A percentile compares a stretch with the other conserved stretches of the same genome.
Conservation (phyloP, 2,329 filamentous ascomycete species). For the Alternaria gansuensis region DNA sequence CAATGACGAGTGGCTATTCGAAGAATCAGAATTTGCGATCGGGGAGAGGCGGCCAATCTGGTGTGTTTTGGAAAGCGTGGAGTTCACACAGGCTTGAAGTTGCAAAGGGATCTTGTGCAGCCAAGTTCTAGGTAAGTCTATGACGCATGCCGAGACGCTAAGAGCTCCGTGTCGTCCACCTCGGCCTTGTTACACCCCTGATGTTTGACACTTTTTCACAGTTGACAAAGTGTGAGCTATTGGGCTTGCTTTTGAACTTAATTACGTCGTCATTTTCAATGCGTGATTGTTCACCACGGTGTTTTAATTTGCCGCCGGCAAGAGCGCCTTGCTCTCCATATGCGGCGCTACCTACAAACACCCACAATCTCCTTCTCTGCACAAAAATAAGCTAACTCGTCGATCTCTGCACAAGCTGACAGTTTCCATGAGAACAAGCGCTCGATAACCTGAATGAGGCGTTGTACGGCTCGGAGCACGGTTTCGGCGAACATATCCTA, state of each 20-base stretch:
- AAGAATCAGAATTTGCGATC: background rate
- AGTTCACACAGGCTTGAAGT: background rate
- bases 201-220: background rate
- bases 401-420: background rate
- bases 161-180: background rate
- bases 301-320: background rate
- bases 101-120: background rate
- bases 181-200: background rate
- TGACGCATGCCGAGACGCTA: conserved; percentile 4
- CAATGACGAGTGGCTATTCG: background rate
- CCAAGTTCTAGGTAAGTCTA: too few species aligned
- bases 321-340: background rate
- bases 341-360: background rate
- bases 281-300: background rate
- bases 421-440: background rate
- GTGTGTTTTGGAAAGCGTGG: background rate
- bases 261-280: background rate
- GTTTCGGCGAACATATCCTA: conserved; percentile 14
- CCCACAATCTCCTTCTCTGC: background rate
- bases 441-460: background rate
- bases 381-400: background rate
- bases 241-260: background rate
- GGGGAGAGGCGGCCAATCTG: background rate
- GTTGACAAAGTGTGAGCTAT: background rate
- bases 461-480: conserved; percentile 13